Evolutionary conservation across 2,329 filamentous ascomycete genomes (phyloP), one percentile per base, ranked within the genome.

Genomic region (Fusarium mexicanum): DNA sequence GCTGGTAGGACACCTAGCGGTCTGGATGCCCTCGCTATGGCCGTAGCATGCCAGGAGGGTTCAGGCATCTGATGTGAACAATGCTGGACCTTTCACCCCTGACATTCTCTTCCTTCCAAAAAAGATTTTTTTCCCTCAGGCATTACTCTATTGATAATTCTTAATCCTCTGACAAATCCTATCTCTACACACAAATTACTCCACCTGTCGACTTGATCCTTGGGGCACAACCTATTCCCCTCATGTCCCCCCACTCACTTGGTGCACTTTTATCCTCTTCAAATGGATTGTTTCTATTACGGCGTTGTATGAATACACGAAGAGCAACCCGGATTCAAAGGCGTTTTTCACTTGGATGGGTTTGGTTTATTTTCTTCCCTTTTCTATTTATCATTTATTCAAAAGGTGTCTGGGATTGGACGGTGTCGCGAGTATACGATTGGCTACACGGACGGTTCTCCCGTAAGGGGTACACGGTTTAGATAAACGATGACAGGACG

Each of bases 11-110:
- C 84, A n/a, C 83, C 83, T 72, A 88, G 85, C 67, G 88, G 87
- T 26, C 84, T 90, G 10, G 88, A 90, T 71, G 85, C 87, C 13
- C 81, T 90, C 26, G 88, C 87, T 53, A 84, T 87, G 82, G 88
- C 87, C 29, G 84, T 88, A 20, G 87, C 86, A 31, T 88, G 86
- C 71, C 86, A 88, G 77, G 86, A 88, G 74, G 84, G 84, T 50
- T 76, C 79, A 61, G 76, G 74, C 60, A 40, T 64, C 46, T 75
- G 64, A 75, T 61, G 31, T 37, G 33, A 37, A 50, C 12, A 26
- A 38, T 62, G n/a, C 54, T 50, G 43, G 48, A n/a, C 8, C 38
- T 26, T 33, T 48, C 55, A 58, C 33, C 55, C 55, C 40, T 53
- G 61, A 44, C 48, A 59, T 53, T 51, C 43, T 46, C 38, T 20